These are phyloP conservation scores for Cucumis cinereus DNA, from an alignment of 306 rosid genomes.

Conservation along the genomic window DNA sequence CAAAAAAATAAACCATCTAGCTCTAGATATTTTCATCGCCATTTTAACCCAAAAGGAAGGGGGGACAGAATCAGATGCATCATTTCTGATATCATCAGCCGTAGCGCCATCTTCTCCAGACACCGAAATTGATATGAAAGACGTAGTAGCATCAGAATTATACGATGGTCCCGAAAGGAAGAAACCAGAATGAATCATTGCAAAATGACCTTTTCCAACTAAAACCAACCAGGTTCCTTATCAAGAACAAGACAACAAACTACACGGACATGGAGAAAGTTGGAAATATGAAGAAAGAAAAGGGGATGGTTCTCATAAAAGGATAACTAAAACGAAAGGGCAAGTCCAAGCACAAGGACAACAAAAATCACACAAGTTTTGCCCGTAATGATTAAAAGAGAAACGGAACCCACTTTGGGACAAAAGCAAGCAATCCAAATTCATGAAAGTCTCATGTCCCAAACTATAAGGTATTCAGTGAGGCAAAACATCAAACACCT, in stretches of 20 bases:
- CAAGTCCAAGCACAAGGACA: neutral
- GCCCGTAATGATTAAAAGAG: neutral
- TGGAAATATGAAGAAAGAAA: neutral
- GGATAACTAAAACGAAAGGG: neutral
- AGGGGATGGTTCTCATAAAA: neutral
- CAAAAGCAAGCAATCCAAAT: neutral
- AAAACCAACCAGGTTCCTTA: neutral
- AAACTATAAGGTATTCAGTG: neutral
- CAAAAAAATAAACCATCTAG: constrained; percentile 79
- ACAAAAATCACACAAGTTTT: constrained; percentile 5
- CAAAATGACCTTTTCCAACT: neutral
- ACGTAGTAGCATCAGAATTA: constrained; percentile 3
- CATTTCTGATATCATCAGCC: neutral
- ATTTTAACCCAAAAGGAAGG: constrained; percentile 32
- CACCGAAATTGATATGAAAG: neutral
- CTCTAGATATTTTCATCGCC: constrained; percentile 85
- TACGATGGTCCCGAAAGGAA: neutral
- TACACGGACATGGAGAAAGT: neutral
- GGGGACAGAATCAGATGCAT: neutral
- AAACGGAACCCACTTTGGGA: neutral
- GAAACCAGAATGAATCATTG: constrained; percentile 6
- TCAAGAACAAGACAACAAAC: neutral
- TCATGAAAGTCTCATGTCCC: constrained; percentile 10
- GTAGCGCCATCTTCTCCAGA: neutral
- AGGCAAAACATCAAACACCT: constrained; percentile 2